These are phyloP conservation scores for Neckera pumila DNA, from an alignment of 225 moss, liverwort and hornwort species.

Conservation along the genomic window DNA sequence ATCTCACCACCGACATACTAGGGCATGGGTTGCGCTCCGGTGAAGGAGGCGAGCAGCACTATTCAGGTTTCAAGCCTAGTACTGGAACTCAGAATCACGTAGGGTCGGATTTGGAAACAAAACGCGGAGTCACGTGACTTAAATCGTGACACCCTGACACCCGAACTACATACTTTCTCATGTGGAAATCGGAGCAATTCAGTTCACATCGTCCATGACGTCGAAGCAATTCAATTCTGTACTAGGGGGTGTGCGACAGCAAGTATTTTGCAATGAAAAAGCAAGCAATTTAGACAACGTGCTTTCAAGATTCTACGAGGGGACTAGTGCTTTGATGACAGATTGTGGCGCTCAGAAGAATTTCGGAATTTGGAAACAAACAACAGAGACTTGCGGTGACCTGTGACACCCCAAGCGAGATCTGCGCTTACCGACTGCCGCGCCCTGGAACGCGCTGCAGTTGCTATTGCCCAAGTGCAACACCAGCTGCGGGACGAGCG, in stretches of 20 bases:
- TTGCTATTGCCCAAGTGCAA: constrained; percentile 53
- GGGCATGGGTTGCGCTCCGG: not conserved
- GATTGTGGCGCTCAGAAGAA: not conserved
- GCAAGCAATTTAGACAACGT: not conserved
- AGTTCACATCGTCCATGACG: not conserved
- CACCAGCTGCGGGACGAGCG: constrained; percentile 26
- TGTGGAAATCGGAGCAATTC: not conserved
- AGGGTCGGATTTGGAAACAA: not conserved
- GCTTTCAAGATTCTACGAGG: not conserved
- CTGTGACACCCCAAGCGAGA: not conserved
- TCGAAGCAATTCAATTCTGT: not conserved
- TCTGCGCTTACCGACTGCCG: constrained; percentile 46
- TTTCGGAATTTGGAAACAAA: not conserved
- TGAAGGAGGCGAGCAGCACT: not conserved
- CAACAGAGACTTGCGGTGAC: not conserved
- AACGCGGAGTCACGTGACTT: not conserved
- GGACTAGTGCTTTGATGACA: not conserved
- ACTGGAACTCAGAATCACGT: not conserved
- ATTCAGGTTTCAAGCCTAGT: not conserved
- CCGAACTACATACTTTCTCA: not conserved
- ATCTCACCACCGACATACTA: not conserved
- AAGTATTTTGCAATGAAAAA: not conserved
- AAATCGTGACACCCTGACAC: not conserved
- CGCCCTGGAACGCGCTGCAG: constrained; percentile 82
- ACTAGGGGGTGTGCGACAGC: not conserved